Base-by-base conservation (phyloP, 2,329 filamentous ascomycete genomes). In the Cladosporium oxysporum region DNA sequence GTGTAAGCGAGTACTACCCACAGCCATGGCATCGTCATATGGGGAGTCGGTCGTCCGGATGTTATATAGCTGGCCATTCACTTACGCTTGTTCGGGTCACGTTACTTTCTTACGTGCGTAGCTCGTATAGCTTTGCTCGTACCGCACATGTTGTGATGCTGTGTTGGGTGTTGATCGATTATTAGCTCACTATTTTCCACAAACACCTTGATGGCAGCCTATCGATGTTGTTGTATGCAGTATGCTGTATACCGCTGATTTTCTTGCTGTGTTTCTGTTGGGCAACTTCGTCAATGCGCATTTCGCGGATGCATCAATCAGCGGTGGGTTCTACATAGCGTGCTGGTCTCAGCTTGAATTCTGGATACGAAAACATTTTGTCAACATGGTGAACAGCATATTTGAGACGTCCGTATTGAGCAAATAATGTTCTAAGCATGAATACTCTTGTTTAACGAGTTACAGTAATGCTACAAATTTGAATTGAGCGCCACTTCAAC, bases 11-110 rank as follows among this genome's bases (percentile, higher is more conserved):
- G 3, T 59, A 28, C 57, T 47, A 59, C 57, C 35, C 31, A n/a
- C n/a, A 8, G 57, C 31, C 57, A 59, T 59, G 57, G 57, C 57
- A 26, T 31, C 57, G 57, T 59, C 57, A 59, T 47, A n/a, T 16
- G 28, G 28, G 16, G 28, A n/a, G 50, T 18, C 28, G 28, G 26
- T 21, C 28, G 29, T 55, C 14, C 16, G 31, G 41, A 47, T 47
- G 41, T 47, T 5, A 47, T 21, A 55, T 33, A 8, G 28, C 28
- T 55, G 29, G 28, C 52, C 52, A 33, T 33, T 55, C 52, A 55
- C 28, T 31, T 31, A 55, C 18, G 28, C 28, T 55, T 33, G 29
- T 11, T n/a, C 18, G 7, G 52, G 29, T 18, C 18, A 29, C 31
- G 52, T 31, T 55, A 31, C 7, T 21, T 21, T 8, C 52, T n/a